Base-by-base conservation (phyloP, 2,329 filamentous ascomycete genomes). In the Fusarium annulatum region DNA sequence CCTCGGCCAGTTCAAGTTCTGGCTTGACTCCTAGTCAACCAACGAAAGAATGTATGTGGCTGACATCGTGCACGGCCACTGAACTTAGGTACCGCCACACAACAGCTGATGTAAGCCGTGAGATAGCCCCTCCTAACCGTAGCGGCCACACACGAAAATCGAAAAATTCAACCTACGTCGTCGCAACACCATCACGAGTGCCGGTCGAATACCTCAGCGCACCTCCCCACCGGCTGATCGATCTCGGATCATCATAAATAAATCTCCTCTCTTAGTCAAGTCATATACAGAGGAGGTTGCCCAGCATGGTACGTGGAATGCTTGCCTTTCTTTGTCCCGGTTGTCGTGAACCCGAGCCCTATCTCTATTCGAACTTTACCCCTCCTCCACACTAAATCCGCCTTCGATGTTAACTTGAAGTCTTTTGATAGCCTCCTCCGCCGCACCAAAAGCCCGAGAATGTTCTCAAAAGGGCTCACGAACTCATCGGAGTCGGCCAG, bases 381-480 rank as follows among this genome's bases (percentile, higher is more conserved):
- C 78, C 76, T 80, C 78, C 66, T 74, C 74, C 71, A 74, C 75
- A 73, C 69, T 61, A 69, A 64, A 62, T 61, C 59, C 39, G 64
- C 70, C 63, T 67, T 67, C 75, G 66, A 79, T 80, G 71, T 73
- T 81, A 69, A 82, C 76, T 65, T 67, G 59, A 57, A 51, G 62
- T 69, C 66, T 71, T 71, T 63, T 38, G 48, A 79, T 72, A 96
- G 96, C 94, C 96, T 88, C 96, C 96, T 83, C 95, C 95, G 87
- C 93, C 95, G 79, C 95, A 98, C 85, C 95, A 96, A 84, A 97
- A 97, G 86, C 96, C 96, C 82, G 96, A 99, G 88, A 99, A 99
- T 92, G 95, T 98, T 83, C 92, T 98, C 84, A 97, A 97, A 91
- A 92, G 96, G 85, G 96, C 96, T 74, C 93, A 98, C 86, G 96